Evolutionary conservation across 2,329 filamentous ascomycete species (phyloP).

Genomic region (Lasiodiplodia gonubiensis): DNA sequence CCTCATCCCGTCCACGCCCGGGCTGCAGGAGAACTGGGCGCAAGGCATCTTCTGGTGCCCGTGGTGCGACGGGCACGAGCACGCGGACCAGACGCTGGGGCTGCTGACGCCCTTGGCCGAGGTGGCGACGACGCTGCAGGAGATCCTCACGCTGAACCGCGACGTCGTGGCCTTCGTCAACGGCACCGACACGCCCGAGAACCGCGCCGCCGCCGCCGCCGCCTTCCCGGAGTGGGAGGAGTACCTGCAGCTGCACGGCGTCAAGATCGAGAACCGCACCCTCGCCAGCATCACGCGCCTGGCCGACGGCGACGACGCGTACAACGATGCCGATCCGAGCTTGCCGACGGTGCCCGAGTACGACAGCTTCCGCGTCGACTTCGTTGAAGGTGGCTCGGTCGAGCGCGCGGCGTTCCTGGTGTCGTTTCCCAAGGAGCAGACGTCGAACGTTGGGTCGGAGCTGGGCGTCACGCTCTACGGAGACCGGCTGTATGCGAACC

Average conservation of each 20-base stretch:
- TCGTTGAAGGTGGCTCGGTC: not conserved
- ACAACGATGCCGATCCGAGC: not conserved
- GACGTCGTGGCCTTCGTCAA: conserved; percentile 18
- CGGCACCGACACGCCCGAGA: conserved; percentile 14
- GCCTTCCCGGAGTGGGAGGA: conserved; percentile 2
- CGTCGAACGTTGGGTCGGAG: not conserved
- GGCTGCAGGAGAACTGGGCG: conserved; percentile 8
- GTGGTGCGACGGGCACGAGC: conserved; percentile 21
- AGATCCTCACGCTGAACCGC: conserved; percentile 5
- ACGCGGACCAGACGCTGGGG: not conserved
- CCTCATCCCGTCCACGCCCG: not conserved
- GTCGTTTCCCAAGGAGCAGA: conserved; percentile 16
- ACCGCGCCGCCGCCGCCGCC: not conserved
- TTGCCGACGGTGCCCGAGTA: not conserved
- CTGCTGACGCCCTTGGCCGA: not conserved
- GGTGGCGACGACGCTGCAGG: not conserved
- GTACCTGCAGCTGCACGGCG: not conserved
- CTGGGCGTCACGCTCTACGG: conserved; percentile 9
- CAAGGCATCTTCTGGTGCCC: conserved; percentile 18
- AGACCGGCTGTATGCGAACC: conserved; percentile 1
- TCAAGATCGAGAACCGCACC: conserved; percentile 6
- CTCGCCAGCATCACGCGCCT: conserved; percentile 2
- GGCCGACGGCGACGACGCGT: not conserved
- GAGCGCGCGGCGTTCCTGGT: not conserved
- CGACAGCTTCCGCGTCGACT: not conserved